Base-by-base conservation (phyloP, 1,284 basidiomycete species). In the Gomphus bonarii region DNA sequence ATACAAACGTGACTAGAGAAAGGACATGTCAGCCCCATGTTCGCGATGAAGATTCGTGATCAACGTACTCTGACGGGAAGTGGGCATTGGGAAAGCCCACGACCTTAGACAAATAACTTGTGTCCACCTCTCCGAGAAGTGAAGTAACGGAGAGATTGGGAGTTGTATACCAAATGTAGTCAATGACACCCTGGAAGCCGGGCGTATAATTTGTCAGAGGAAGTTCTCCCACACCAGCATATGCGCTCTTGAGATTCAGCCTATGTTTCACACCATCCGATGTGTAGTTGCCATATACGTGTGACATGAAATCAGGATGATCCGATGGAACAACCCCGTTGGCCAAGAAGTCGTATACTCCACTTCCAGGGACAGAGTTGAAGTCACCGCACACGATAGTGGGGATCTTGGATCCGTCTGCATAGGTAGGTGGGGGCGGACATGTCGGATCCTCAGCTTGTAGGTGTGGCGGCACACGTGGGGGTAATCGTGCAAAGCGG, bases 81-180 rank as follows among this genome's bases (percentile, higher is more conserved):
- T 97, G 92, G 7, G 87, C 85, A 69, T 97, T 97, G 43, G 95
- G 95, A 79, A 99, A 99, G 31, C 97, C 97, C 55, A 98, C 95
- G 10, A 85, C 84, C 72, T 92, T 94, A 65, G 86, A 82, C 65
- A 98, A 71, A 74, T 99, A 99, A 30, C 70, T 70, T 65, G 77
- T 79, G 69, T 98, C 95, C 56, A 98, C 85, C 68, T 91, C 91
- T 18, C 92, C 91, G 49, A 99, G 75, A 42, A 97, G 82, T 18
- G 87, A 86, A 59, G 88, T 93, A 20, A 93, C 85, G n/a, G 80
- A 79, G 57, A 99, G 68, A 63, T 85, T 90, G 58, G 81, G 76
- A 11, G 82, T 78, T 61, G 88, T 84, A 70, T 93, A 95, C 85
- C 93, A 99, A 64, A 99, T 82, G 69, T 98, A 95, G 73, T 99